Percentiles rank a stretch among this genome's conserved stretches.
Evolutionary conservation across 139 green algal species (phyloP).

Genomic region (Microglena sp.): DNA sequence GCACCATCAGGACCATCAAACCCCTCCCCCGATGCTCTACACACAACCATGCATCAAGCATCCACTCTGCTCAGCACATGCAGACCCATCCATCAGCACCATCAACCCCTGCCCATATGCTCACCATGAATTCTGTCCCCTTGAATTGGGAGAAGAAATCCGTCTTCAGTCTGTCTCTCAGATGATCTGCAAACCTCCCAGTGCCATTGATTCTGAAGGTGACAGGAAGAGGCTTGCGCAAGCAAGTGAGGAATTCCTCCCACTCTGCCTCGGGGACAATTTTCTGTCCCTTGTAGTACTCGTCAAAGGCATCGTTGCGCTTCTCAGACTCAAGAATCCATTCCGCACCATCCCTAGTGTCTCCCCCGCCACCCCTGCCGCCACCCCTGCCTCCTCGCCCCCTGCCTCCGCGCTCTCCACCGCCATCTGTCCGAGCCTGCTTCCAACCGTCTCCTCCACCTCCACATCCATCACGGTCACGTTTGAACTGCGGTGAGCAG

Average conservation of each 20-base stretch:
- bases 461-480: too few relatives aligned
- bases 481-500: too few relatives aligned
- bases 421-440: too few relatives aligned
- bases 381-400: not conserved
- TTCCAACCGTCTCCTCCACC: not conserved
- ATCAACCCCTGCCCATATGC: not conserved
- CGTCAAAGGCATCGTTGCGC: conserved; percentile 49
- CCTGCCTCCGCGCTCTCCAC: not conserved
- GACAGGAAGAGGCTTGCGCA: conserved; percentile 73
- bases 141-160: conserved; percentile 55
- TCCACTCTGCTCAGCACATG: too few relatives aligned
- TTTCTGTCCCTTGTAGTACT: conserved; percentile 59
- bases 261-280: conserved; percentile 77
- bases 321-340: conserved; percentile 23
- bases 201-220: conserved; percentile 97
- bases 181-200: conserved; percentile 64
- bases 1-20: too few relatives aligned
- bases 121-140: conserved; percentile 10
- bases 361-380: not conserved
- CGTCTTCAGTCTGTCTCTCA: conserved; percentile 58
- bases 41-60: too few relatives aligned
- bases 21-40: too few relatives aligned
- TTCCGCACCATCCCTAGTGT: conserved; percentile 10
- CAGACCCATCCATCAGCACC: too few relatives aligned
- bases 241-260: conserved; percentile 68